phyloP scores from a whole-genome alignment of 306 rosid species.

The Prunus mongolica region DNA sequence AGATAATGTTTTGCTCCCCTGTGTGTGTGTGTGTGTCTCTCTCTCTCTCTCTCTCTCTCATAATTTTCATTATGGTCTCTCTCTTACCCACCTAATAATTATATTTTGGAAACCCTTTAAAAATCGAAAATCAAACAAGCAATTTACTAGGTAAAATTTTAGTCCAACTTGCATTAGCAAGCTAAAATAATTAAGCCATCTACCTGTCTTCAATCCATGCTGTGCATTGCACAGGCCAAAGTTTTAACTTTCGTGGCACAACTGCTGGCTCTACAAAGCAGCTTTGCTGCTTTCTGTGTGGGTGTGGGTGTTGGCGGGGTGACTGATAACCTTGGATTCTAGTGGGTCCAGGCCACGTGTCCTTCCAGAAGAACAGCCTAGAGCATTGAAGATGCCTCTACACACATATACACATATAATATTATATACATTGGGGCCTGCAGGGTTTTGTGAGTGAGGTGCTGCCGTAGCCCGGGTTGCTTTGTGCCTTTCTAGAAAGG shows the following conservation, averaged over 20 bases:
- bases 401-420: background rate
- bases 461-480: background rate
- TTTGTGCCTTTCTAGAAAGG: background rate
- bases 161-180: background rate
- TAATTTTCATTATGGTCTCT: background rate
- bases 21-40: background rate
- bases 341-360: background rate
- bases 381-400: background rate
- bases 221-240: background rate
- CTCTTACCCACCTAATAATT: background rate
- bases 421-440: background rate
- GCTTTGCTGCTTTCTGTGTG: background rate
- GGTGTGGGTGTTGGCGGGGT: no score
- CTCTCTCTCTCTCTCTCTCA: background rate
- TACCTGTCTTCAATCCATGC: background rate
- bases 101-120: background rate
- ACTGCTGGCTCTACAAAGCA: no score
- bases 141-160: background rate
- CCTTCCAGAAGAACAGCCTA: background rate
- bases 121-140: background rate
- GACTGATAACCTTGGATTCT: background rate
- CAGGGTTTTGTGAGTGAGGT: background rate
- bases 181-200: background rate
- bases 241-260: no score
- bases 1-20: background rate